Conservation (phyloP, 805 yeast species). For the Monosporozyma siamensis region DNA sequence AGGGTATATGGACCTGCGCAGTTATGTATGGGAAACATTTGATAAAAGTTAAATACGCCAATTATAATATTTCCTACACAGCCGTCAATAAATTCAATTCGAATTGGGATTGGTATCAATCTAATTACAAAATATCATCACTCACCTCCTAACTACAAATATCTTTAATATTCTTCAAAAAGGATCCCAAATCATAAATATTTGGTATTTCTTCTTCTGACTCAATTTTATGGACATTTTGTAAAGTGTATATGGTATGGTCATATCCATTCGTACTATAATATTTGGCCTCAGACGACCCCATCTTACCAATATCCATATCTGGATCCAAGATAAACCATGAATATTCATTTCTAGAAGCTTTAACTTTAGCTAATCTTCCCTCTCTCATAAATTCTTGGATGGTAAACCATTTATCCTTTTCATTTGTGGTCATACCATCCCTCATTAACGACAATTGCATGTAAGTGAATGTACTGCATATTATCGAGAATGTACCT, state of each 20-base stretch:
- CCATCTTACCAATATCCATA: background rate
- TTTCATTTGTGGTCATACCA: conserved; percentile 72
- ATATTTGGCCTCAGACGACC: conserved; percentile 5
- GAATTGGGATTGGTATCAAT: conserved; percentile 16
- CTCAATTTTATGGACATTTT: conserved; percentile 7
- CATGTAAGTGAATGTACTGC: conserved; percentile 35
- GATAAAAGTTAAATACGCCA: background rate
- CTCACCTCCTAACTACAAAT: conserved; percentile 5
- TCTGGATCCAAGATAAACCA: conserved; percentile 14
- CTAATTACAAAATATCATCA: background rate
- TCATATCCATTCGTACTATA: conserved; percentile 29
- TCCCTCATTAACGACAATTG: conserved; percentile 44
- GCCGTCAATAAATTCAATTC: too few species aligned
- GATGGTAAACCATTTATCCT: conserved; percentile 60
- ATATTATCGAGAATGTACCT: conserved; percentile 35
- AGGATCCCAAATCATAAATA: conserved; percentile 26
- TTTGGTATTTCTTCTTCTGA: conserved; percentile 19
- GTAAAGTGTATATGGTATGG: conserved; percentile 10
- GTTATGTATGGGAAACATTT: background rate
- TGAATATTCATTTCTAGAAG: conserved; percentile 5
- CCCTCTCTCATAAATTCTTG: conserved; percentile 41
- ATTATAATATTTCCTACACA: background rate
- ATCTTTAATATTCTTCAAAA: conserved; percentile 20
- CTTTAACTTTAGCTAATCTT: conserved; percentile 21
- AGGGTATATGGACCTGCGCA: background rate